Conservation (phyloP, 2,329 filamentous ascomycete genomes). For the Nemania sp. region DNA sequence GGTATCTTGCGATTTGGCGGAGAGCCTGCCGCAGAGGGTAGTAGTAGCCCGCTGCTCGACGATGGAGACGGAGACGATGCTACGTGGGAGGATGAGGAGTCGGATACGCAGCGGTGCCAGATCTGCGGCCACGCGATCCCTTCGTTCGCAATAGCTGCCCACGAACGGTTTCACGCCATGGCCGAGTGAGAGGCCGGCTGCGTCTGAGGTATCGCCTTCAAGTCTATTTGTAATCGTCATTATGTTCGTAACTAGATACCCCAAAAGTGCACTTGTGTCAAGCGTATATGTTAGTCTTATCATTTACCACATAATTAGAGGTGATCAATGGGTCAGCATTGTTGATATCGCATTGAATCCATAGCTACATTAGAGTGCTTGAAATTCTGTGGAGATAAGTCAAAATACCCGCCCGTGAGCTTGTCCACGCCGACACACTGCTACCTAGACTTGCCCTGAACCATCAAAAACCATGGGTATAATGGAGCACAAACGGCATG, state of each 20-base stretch:
- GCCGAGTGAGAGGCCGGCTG: conserved; percentile 30
- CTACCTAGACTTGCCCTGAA: not conserved
- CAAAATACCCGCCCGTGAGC: not conserved
- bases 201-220: not conserved
- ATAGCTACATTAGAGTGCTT: no score
- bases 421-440: not conserved
- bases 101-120: conserved; percentile 45
- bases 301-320: no score
- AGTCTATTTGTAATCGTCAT: not conserved
- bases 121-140: conserved; percentile 59
- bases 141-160: conserved; percentile 60
- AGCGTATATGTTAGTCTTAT: no score
- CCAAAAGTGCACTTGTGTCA: not conserved
- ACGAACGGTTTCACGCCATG: conserved; percentile 55
- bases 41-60: not conserved
- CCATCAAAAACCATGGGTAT: conserved; percentile 13
- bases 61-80: not conserved
- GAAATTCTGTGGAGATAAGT: not conserved
- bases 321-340: no score
- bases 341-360: no score
- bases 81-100: conserved; percentile 40
- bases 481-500: conserved; percentile 3
- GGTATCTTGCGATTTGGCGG: not conserved
- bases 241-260: conserved; percentile 3
- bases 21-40: not conserved